Conservation (phyloP, 352 stramenopile genomes). For the Pythium sp. region DNA sequence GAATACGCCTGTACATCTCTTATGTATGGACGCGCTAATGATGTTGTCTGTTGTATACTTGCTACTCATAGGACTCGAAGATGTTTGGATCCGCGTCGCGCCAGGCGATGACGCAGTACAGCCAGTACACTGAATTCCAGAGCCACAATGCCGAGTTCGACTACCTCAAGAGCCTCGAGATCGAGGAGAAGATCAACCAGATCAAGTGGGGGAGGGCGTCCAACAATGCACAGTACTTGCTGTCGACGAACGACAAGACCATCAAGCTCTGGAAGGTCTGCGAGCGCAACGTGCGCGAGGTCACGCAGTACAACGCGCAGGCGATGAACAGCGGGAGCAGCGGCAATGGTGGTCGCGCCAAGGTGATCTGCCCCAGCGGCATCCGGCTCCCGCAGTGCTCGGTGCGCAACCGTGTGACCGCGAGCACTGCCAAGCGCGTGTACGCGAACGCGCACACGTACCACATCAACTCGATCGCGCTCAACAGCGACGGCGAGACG, state of each 20-base stretch:
- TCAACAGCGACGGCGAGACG: constrained; percentile 93
- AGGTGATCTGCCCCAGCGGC: constrained; percentile 17
- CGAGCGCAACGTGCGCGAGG: constrained; percentile 70
- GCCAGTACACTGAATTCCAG: constrained; percentile 92
- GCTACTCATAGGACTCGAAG: too few species aligned
- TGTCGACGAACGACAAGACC: constrained; percentile 97
- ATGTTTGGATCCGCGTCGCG: constrained; percentile 27
- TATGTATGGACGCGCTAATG: too few species aligned
- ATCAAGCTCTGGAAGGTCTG: constrained; percentile 96
- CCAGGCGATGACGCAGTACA: constrained; percentile 37
- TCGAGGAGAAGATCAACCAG: constrained; percentile 98
- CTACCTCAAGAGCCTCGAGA: constrained; percentile 97
- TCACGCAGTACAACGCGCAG: constrained; percentile 72
- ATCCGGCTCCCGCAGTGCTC: constrained; percentile 57
- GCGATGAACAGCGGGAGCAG: constrained; percentile 19
- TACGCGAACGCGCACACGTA: constrained; percentile 96
- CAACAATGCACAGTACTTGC: constrained; percentile 90
- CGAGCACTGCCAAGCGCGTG: constrained; percentile 79
- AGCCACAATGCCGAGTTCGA: constrained; percentile 97
- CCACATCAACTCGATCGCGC: constrained; percentile 96
- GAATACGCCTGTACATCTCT: too few species aligned
- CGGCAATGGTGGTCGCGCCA: constrained; percentile 19
- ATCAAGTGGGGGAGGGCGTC: constrained; percentile 93
- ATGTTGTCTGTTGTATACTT: too few species aligned
- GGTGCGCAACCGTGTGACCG: constrained; percentile 56